Evolutionary conservation across 1,284 basidiomycete species (phyloP).

Genomic region (Boletus calvinii): DNA sequence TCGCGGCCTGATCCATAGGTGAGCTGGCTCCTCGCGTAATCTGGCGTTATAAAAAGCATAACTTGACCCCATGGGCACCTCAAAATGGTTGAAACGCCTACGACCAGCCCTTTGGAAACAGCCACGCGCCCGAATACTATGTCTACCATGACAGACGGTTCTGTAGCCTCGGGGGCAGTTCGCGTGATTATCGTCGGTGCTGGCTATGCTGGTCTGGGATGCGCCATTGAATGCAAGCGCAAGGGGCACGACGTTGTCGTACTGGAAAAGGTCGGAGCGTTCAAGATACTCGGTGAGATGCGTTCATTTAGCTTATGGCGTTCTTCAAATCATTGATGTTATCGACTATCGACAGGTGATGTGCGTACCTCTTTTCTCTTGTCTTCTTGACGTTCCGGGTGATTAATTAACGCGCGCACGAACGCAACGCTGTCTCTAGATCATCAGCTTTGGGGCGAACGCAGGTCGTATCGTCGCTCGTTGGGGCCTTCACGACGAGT

Average conservation of each 20-base stretch:
- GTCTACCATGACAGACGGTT: not conserved
- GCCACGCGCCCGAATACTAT: no score
- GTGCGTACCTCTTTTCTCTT: not conserved
- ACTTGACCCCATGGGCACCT: not conserved
- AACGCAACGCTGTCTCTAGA: not conserved
- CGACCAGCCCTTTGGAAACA: not conserved
- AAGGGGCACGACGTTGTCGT: conserved; percentile 32
- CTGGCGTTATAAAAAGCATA: not conserved
- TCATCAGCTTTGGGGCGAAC: conserved; percentile 18
- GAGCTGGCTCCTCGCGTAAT: not conserved
- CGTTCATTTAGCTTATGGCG: no score
- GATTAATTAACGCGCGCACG: not conserved
- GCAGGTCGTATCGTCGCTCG: conserved; percentile 22
- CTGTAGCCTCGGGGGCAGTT: conserved; percentile 5
- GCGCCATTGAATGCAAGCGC: conserved; percentile 32
- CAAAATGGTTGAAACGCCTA: not conserved
- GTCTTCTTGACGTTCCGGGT: not conserved
- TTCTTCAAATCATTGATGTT: not conserved
- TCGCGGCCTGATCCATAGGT: not conserved
- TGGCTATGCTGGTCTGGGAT: conserved; percentile 33
- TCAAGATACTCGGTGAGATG: conserved; percentile 18
- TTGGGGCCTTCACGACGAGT: conserved; percentile 29
- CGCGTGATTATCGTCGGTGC: conserved; percentile 29
- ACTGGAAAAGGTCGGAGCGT: conserved; percentile 23
- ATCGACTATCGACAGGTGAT: conserved; percentile 7